A percentile compares a stretch with the other conserved stretches of the same genome.
Conservation (phyloP, 2,329 filamentous ascomycete species). For the Hymenoscyphus repandus region DNA sequence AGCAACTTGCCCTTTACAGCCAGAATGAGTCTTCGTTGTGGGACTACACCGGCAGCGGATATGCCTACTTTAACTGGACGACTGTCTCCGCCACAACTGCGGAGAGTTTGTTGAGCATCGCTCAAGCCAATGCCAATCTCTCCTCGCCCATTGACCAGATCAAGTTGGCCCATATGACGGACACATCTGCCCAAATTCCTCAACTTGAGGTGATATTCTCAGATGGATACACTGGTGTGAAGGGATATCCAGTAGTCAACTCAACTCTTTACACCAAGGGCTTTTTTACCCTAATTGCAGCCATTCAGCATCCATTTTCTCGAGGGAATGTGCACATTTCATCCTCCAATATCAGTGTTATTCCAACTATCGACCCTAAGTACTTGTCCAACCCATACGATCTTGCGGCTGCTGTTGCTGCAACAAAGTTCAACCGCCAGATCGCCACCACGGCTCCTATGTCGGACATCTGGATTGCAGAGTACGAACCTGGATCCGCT, state of each 20-base stretch:
- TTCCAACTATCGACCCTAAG: constrained; percentile 47
- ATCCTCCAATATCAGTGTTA: constrained; percentile 33
- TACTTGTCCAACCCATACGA: constrained; percentile 50
- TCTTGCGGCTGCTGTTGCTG: constrained; percentile 30
- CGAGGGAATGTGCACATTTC: constrained; percentile 53
- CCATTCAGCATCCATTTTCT: constrained; percentile 51
- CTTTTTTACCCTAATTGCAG: constrained; percentile 37
- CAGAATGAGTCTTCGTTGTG: constrained; percentile 13
- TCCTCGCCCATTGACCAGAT: constrained; percentile 33
- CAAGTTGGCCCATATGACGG: constrained; percentile 37
- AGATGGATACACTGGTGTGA: constrained; percentile 39
- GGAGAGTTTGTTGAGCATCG: constrained; percentile 29
- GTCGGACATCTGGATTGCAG: constrained; percentile 13
- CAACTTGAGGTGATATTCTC: constrained; percentile 33
- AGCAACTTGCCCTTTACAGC: constrained; percentile 30
- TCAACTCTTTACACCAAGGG: constrained; percentile 15
- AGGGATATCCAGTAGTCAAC: constrained; percentile 18
- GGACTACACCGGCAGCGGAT: constrained; percentile 30
- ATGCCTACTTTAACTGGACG: constrained; percentile 39
- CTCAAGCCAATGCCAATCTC: constrained; percentile 30
- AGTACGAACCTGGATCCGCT: constrained; percentile 20
- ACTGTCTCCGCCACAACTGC: constrained; percentile 33
- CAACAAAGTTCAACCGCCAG: constrained; percentile 15
- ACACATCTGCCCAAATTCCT: constrained; percentile 19
- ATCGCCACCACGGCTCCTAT: constrained; percentile 18